Conservation (phyloP, 106 monocot species). For the Cymbidium sinense region DNA sequence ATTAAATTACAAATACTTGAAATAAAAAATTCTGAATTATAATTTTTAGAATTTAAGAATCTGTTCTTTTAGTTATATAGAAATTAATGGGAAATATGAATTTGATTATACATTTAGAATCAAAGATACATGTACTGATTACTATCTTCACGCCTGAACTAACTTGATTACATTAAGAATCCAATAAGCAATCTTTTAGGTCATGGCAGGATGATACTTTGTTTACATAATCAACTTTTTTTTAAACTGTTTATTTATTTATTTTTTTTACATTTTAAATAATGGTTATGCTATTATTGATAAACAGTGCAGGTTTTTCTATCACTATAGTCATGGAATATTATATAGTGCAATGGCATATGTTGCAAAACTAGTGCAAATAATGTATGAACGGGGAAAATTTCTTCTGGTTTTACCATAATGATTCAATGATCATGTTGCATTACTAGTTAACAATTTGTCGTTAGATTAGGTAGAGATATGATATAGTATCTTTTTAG, state of each 20-base stretch:
- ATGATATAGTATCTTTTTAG: not conserved
- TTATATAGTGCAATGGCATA: not conserved
- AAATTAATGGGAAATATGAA: not conserved
- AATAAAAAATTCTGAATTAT: no score
- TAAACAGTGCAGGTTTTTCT: not conserved
- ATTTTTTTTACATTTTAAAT: no score
- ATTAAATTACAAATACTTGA: no score
- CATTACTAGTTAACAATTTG: not conserved
- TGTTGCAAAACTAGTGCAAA: not conserved
- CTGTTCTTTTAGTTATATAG: no score
- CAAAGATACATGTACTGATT: not conserved
- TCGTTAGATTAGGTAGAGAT: not conserved
- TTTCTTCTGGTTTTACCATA: not conserved
- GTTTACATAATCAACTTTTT: no score
- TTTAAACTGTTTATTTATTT: no score
- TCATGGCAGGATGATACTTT: no score
- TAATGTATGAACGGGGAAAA: not conserved
- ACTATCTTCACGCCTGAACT: not conserved
- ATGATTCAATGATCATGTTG: not conserved
- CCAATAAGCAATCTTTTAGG: no score
- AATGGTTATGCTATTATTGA: not conserved
- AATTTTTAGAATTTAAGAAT: no score
- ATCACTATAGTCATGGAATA: not conserved
- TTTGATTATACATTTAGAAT: not conserved
- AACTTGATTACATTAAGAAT: not conserved